Percentiles rank a stretch among this genome's conserved stretches.
These are phyloP conservation scores for Asterochloris sp. DNA, from an alignment of 139 green algal species.

Conservation along the genomic window DNA sequence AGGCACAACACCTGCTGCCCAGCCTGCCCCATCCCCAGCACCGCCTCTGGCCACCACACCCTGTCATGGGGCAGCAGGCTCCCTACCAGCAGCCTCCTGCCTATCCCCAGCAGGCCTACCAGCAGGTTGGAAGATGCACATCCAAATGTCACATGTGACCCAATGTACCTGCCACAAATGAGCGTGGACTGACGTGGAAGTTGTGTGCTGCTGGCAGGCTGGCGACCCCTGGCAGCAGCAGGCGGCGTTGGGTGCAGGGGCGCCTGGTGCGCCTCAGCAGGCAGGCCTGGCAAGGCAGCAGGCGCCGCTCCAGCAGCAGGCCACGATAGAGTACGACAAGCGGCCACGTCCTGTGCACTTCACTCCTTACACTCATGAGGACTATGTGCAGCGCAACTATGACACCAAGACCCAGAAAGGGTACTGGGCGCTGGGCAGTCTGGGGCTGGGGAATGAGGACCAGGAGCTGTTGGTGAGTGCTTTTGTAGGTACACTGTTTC, in stretches of 20 bases:
- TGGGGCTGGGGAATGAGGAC: conserved; percentile 60
- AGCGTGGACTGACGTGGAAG: too few relatives aligned
- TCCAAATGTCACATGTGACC: too few relatives aligned
- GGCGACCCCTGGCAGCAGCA: too few relatives aligned
- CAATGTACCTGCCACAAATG: too few relatives aligned
- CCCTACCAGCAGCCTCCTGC: conserved; percentile 1
- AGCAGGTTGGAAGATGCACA: too few relatives aligned
- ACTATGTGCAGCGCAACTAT: conserved; percentile 44
- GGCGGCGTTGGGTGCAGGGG: neutral
- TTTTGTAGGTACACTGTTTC: neutral
- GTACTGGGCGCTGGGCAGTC: conserved; percentile 72
- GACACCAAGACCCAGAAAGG: conserved; percentile 48
- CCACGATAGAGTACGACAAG: conserved; percentile 31
- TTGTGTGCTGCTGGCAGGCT: too few relatives aligned
- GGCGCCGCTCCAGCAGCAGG: neutral
- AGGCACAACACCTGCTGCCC: neutral
- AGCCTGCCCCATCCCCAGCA: neutral
- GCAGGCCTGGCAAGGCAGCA: neutral
- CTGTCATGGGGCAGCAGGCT: neutral
- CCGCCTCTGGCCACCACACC: neutral
- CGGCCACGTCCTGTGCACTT: conserved; percentile 25
- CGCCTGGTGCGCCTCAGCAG: neutral
- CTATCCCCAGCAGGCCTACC: neutral
- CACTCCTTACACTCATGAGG: conserved; percentile 28
- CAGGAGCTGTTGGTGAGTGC: conserved; percentile 49